phyloP scores from a whole-genome alignment of 2,329 filamentous ascomycete genomes.

The Fusarium beomiforme region DNA sequence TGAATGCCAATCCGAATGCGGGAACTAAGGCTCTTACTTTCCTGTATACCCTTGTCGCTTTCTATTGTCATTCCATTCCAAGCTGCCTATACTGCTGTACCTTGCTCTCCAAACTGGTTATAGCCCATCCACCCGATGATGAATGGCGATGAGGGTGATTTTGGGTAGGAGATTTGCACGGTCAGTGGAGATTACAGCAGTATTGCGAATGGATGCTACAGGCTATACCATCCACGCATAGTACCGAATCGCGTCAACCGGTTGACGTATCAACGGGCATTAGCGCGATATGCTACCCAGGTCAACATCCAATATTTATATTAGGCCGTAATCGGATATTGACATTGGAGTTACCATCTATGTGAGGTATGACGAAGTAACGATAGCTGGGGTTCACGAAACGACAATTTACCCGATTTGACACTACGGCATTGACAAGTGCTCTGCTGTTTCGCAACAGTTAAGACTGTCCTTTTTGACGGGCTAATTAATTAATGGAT shows the following conservation, averaged over 20 bases:
- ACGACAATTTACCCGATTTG: constrained; percentile 30
- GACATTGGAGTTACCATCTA: constrained; percentile 8
- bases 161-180: constrained; percentile 21
- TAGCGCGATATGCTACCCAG: constrained; percentile 7
- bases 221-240: background rate
- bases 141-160: constrained; percentile 32
- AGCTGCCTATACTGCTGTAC: constrained; percentile 5
- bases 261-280: constrained; percentile 38
- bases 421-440: background rate
- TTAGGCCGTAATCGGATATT: constrained; percentile 14
- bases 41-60: background rate
- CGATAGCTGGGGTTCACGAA: constrained; percentile 21
- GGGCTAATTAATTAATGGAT: constrained; percentile 19
- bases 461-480: constrained; percentile 20
- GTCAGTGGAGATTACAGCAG: constrained; percentile 27
- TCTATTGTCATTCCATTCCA: constrained; percentile 10
- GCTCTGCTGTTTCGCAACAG: constrained; percentile 31
- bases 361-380: background rate
- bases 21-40: constrained; percentile 19
- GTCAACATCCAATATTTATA: constrained; percentile 1
- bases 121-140: constrained; percentile 22
- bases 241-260: constrained; percentile 24
- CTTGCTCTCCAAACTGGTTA: constrained; percentile 14
- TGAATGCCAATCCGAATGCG: constrained; percentile 19
- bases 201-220: constrained; percentile 16